Evolutionary conservation across 164 flowering plant species (phyloP).

Genomic region (Houttuynia cordata): DNA sequence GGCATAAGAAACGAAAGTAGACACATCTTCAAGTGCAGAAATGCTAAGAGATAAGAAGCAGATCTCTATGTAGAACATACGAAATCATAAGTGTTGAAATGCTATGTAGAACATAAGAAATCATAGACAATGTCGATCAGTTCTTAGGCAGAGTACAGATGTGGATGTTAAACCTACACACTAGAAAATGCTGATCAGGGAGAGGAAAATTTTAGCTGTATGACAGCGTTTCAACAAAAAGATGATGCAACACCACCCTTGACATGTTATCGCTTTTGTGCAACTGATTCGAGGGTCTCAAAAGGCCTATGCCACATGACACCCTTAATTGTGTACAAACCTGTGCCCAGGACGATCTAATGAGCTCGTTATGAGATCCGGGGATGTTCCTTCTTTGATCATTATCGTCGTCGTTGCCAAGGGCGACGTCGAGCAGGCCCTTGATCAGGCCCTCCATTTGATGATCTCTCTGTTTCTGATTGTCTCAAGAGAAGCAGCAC

Average conservation of each 20-base stretch:
- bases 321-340: conserved; percentile 13
- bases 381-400: conserved; percentile 9
- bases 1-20: not conserved
- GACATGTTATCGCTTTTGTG: not conserved
- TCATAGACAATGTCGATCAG: not conserved
- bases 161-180: no score
- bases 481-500: no score
- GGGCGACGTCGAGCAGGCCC: conserved; percentile 59
- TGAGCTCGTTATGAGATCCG: conserved; percentile 35
- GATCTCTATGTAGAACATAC: no score
- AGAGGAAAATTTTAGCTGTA: not conserved
- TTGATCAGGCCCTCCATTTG: conserved; percentile 75
- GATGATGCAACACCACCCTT: not conserved
- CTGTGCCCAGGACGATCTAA: conserved; percentile 89
- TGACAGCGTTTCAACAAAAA: not conserved
- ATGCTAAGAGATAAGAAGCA: not conserved
- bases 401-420: conserved; percentile 20
- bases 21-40: not conserved
- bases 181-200: not conserved
- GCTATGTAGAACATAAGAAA: no score
- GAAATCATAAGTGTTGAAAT: no score
- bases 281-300: not conserved
- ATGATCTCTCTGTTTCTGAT: no score
- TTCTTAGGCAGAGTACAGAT: not conserved
- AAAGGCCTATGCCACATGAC: not conserved